Evolutionary conservation across 2,329 filamentous ascomycete genomes (phyloP), one percentile per base, ranked within the genome.

Genomic region (Myriosclerotinia duriaeana): DNA sequence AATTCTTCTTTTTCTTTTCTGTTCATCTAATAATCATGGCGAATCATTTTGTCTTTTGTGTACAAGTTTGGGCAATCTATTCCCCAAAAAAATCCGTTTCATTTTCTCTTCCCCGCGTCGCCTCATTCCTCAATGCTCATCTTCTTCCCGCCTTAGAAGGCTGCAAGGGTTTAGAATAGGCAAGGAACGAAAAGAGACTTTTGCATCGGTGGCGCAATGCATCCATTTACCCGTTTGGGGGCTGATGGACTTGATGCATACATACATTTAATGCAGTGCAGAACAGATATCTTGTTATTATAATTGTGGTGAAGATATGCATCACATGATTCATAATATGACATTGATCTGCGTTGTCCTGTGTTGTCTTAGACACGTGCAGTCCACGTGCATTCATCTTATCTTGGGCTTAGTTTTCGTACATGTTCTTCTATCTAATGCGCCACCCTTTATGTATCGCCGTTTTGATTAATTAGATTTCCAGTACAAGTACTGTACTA

Each of bases 121-220:
- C 59, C 34, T 53, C 46, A 63, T 53, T 34, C 48, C 17, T 54
- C 53, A 30, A 14, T 50, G 9, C 20, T 46, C 30, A 34, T 53
- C 46, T 8, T n/a, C 50, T 53, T 26, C 59, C n/a, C 46, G 48
- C 34, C 59, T 42, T 34, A 53, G 48, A 63, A 63, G 60, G 60
- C 60, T 53, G 60, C 48, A 63, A 63, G 60, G 60, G 30, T 53
- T 30, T 15, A 36, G 8, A 20, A 53, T 48, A 17, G 8, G 11
- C 15, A 58, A 58, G 26, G 36, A 36, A 20, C 30, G 46, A 26
- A 60, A 50, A 7, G 58, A 50, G 44, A 17, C 30, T 20, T 50
- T 38, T 60, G 44, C 44, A 50, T 38, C 30, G 42, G 44, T 60
- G 58, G 58, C 58, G 44, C 14, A 50, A 14, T 5, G 12, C 12